Percentiles rank a stretch among this genome's conserved stretches.
Conservation (phyloP, 208 protist genomes). For the Crithidia expoeki region DNA sequence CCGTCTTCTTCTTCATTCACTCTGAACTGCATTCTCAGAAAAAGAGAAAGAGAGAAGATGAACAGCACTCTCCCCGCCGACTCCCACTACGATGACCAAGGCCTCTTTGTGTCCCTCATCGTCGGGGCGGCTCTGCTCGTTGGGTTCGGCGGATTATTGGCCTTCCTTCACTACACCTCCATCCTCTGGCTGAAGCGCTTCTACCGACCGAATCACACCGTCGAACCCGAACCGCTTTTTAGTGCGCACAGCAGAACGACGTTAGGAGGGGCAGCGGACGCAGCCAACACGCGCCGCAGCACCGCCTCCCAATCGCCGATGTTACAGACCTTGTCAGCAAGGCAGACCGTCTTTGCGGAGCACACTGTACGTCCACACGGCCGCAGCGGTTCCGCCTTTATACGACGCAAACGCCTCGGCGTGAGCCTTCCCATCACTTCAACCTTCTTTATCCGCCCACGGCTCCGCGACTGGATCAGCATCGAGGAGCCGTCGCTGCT, state of each 20-base stretch:
- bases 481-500: constrained; percentile 74
- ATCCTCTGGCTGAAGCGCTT: constrained; percentile 78
- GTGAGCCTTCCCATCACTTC: constrained; percentile 58
- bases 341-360: constrained; percentile 17
- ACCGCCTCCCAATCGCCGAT: background rate
- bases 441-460: constrained; percentile 57
- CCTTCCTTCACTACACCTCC: constrained; percentile 43
- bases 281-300: background rate
- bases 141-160: constrained; percentile 39
- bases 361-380: constrained; percentile 26
- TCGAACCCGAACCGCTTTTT: constrained; percentile 32
- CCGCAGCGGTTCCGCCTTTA: constrained; percentile 22
- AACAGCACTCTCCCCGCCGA: background rate
- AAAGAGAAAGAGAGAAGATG: no score
- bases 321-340: background rate
- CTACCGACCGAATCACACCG: constrained; percentile 81
- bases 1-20: constrained; percentile 9
- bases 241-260: background rate
- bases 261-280: background rate
- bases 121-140: constrained; percentile 38
- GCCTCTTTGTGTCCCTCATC: constrained; percentile 63
- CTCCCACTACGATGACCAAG: constrained; percentile 87
- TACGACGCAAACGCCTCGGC: constrained; percentile 51
- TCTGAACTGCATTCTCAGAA: no score
- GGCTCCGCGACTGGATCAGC: constrained; percentile 54